phyloP scores from a whole-genome alignment of 148 eudicot genomes.

The Salicornia ramosissima region DNA sequence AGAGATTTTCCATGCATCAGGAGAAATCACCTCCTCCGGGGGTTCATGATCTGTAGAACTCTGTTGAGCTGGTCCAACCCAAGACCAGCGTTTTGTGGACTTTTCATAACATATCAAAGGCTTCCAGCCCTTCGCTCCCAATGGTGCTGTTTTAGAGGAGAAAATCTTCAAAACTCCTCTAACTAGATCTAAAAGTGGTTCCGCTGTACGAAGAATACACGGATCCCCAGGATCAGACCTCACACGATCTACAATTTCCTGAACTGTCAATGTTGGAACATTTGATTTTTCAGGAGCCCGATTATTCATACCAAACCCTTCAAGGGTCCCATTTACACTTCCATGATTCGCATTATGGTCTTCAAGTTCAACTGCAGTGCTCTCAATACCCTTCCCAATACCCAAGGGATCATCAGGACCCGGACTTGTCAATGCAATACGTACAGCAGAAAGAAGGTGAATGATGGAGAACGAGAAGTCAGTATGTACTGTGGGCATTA shows the following conservation, averaged over 20 bases:
- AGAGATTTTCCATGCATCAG: conserved; percentile 80
- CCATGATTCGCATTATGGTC: conserved; percentile 33
- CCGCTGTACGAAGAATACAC: conserved; percentile 80
- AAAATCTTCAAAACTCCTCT: conserved; percentile 86
- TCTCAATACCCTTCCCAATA: conserved; percentile 35
- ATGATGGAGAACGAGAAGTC: conserved; percentile 84
- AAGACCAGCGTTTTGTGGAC: conserved; percentile 70
- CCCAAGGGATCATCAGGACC: conserved; percentile 50
- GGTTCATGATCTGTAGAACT: conserved; percentile 41
- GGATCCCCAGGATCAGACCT: conserved; percentile 88
- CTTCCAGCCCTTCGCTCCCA: conserved; percentile 96
- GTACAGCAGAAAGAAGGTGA: conserved; percentile 91
- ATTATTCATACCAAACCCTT: conserved; percentile 37
- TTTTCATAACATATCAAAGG: conserved; percentile 67
- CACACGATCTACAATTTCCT: conserved; percentile 77
- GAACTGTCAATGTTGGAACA: conserved; percentile 61
- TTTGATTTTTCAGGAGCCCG: conserved; percentile 31
- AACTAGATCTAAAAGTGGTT: conserved; percentile 90
- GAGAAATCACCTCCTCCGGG: conserved; percentile 68
- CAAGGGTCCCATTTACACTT: conserved; percentile 33
- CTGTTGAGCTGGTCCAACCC: conserved; percentile 66
- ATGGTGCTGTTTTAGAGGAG: conserved; percentile 78
- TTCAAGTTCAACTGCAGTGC: conserved; percentile 27
- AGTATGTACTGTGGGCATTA: conserved; percentile 71
- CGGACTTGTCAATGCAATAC: conserved; percentile 65